Percentiles rank a stretch among this genome's conserved stretches.
These are phyloP conservation scores for Penicillium nordicum DNA, from an alignment of 2,329 filamentous ascomycete species.

Conservation along the genomic window DNA sequence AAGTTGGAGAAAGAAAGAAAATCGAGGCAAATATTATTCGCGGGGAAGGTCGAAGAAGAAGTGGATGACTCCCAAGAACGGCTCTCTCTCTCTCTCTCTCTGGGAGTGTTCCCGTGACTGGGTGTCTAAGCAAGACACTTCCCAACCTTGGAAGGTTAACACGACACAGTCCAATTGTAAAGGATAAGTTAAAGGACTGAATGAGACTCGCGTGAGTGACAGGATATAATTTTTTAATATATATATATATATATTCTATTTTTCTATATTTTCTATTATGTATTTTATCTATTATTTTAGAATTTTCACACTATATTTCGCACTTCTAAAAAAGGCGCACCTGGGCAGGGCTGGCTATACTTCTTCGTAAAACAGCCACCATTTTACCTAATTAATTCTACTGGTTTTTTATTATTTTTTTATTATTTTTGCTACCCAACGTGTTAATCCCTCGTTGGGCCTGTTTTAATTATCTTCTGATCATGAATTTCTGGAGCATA, in stretches of 20 bases:
- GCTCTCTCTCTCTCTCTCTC: not conserved
- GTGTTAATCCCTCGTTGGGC: not conserved
- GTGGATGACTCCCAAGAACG: conserved; percentile 3
- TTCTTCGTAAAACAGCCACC: conserved; percentile 18
- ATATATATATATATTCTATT: too few relatives aligned
- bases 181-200: conserved; percentile 3
- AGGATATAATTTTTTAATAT: not conserved
- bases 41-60: conserved; percentile 9
- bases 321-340: not conserved
- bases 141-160: conserved; percentile 7
- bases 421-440: conserved; percentile 7
- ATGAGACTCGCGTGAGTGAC: conserved; percentile 1
- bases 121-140: conserved; percentile 11
- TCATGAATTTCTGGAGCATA: not conserved
- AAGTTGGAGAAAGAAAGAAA: conserved; percentile 1
- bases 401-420: not conserved
- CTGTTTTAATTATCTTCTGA: not conserved
- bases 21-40: not conserved
- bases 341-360: conserved; percentile 12
- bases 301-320: not conserved
- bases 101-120: conserved; percentile 28
- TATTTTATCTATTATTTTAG: not conserved
- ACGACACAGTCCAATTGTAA: conserved; percentile 16
- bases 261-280: too few relatives aligned
- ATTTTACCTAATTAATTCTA: conserved; percentile 16